A percentile compares a stretch with the other conserved stretches of the same genome.
phyloP scores from a whole-genome alignment of 1,284 basidiomycete species.

The Austroboletus niveus region DNA sequence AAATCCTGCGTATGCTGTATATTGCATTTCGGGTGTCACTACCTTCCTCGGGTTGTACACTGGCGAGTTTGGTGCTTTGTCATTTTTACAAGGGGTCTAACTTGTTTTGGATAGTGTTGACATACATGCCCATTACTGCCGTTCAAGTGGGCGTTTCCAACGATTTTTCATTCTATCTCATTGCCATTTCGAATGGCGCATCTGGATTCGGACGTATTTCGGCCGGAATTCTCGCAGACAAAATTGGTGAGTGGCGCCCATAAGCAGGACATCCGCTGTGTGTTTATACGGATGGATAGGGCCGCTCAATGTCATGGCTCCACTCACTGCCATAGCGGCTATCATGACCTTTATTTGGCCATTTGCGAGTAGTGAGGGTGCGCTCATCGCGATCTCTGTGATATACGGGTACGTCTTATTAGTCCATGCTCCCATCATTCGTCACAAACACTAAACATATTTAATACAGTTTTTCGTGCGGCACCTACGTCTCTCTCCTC shows the following conservation, averaged over 20 bases:
- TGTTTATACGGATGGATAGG: conserved; percentile 19
- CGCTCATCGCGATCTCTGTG: conserved; percentile 38
- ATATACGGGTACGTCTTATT: conserved; percentile 42
- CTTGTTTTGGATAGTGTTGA: conserved; percentile 37
- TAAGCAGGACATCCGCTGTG: too few relatives aligned
- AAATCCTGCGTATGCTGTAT: conserved; percentile 39
- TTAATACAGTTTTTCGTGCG: conserved; percentile 47
- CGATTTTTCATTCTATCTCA: conserved; percentile 43
- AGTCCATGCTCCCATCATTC: not conserved
- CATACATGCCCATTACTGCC: conserved; percentile 47
- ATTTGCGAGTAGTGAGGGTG: conserved; percentile 30
- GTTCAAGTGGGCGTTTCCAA: conserved; percentile 34
- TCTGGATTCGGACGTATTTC: conserved; percentile 43
- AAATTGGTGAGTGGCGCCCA: conserved; percentile 31
- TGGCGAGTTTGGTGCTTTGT: conserved; percentile 32
- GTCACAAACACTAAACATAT: conserved; percentile 22
- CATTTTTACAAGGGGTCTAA: conserved; percentile 8
- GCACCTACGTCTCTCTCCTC: conserved; percentile 56
- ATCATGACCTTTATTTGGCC: conserved; percentile 46
- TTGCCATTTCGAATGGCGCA: conserved; percentile 48
- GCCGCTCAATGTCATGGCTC: conserved; percentile 40
- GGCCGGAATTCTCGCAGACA: conserved; percentile 41
- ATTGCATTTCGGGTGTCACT: conserved; percentile 41
- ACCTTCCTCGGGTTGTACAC: conserved; percentile 63
- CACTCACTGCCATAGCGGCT: too few relatives aligned